Conservation (phyloP, 768 basidiomycete species). For the Tephrocybe sp. region DNA sequence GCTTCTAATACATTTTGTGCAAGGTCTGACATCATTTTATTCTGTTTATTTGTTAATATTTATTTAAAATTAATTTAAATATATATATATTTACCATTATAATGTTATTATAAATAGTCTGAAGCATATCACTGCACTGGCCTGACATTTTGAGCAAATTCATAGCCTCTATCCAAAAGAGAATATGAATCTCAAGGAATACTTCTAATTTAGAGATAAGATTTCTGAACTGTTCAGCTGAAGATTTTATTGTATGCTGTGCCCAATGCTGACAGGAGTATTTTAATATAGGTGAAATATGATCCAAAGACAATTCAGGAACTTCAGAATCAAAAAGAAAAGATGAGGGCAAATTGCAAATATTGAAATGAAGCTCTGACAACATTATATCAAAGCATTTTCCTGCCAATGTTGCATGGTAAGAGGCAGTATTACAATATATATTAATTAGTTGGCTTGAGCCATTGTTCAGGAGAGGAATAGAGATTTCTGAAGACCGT, state of each 20-base stretch:
- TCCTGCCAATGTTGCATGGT: constrained; percentile 10
- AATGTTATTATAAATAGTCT: constrained; percentile 8
- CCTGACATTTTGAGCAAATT: constrained; percentile 17
- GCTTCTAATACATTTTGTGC: constrained; percentile 16
- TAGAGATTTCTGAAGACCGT: not conserved
- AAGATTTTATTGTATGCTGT: not conserved
- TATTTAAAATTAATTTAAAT: not conserved
- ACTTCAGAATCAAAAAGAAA: constrained; percentile 16
- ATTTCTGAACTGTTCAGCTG: not conserved
- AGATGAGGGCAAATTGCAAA: constrained; percentile 16
- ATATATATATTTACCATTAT: not conserved
- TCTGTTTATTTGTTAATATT: not conserved
- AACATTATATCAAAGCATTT: constrained; percentile 21
- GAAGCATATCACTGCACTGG: constrained; percentile 19
- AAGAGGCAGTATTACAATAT: constrained; percentile 10
- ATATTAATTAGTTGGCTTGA: not conserved
- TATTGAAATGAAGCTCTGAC: constrained; percentile 16
- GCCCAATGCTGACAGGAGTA: constrained; percentile 7
- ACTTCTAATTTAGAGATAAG: not conserved
- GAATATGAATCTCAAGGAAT: constrained; percentile 12
- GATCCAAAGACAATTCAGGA: not conserved
- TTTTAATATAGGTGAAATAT: not conserved
- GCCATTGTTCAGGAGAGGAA: not conserved
- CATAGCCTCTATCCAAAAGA: constrained; percentile 28
- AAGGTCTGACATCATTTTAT: constrained; percentile 4